These are phyloP conservation scores for Dacryopinax primogenitus DNA, from an alignment of 768 basidiomycete genomes.

Conservation along the genomic window DNA sequence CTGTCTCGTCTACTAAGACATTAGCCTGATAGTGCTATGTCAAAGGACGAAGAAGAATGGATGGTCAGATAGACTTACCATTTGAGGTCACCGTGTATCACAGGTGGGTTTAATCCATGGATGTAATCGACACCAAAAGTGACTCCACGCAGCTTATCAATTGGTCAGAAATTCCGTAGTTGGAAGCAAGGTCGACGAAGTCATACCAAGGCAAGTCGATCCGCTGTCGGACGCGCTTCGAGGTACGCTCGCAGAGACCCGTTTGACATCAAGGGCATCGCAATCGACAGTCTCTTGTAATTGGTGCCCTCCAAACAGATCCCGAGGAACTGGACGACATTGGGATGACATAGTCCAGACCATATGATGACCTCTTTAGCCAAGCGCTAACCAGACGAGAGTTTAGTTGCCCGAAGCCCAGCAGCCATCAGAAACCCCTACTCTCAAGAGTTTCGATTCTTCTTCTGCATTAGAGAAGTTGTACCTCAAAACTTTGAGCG, in stretches of 20 bases:
- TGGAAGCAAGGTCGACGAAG: constrained; percentile 4
- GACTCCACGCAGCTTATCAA: constrained; percentile 38
- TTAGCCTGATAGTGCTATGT: not conserved
- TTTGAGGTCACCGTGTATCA: constrained; percentile 52
- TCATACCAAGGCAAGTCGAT: constrained; percentile 40
- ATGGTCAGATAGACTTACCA: constrained; percentile 31
- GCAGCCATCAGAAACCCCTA: constrained; percentile 17
- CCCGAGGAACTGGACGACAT: constrained; percentile 44
- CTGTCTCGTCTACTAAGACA: not conserved
- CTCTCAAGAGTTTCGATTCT: constrained; percentile 43
- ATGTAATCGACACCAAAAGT: constrained; percentile 47
- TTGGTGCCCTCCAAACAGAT: constrained; percentile 35
- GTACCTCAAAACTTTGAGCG: constrained; percentile 43
- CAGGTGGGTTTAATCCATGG: constrained; percentile 40
- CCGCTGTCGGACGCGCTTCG: constrained; percentile 30
- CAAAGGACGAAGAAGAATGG: not conserved
- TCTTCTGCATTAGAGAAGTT: constrained; percentile 38
- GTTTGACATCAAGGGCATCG: constrained; percentile 51
- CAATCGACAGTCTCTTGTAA: constrained; percentile 42
- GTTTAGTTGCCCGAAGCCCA: not conserved
- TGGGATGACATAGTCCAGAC: constrained; percentile 44
- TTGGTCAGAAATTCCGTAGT: not conserved
- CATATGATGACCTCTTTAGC: constrained; percentile 46
- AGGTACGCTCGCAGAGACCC: constrained; percentile 44
- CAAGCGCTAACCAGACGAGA: constrained; percentile 32